Conservation (phyloP, 2,329 filamentous ascomycete species). For the Aspergillus sp. region DNA sequence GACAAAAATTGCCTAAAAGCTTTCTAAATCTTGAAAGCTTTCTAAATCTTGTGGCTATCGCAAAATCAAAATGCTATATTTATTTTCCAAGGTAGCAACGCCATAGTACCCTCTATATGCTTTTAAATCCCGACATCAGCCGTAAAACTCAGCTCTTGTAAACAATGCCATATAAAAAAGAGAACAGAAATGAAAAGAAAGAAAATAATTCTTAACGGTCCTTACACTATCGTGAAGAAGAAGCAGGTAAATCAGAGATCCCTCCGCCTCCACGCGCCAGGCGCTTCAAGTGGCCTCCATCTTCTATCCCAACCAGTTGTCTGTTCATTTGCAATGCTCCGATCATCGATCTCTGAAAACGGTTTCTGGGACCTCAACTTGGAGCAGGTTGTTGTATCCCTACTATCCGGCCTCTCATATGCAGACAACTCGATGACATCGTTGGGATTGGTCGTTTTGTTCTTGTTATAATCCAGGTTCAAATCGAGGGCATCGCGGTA, state of each 20-base stretch:
- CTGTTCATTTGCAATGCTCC: constrained; percentile 21
- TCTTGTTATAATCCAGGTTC: constrained; percentile 18
- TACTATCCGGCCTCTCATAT: constrained; percentile 43
- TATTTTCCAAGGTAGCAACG: not conserved
- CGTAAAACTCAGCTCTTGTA: not conserved
- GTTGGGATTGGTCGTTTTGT: constrained; percentile 2
- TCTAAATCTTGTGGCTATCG: not conserved
- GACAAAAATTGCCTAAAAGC: not conserved
- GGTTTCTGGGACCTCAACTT: constrained; percentile 37
- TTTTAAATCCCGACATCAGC: not conserved
- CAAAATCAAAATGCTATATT: not conserved
- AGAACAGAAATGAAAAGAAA: not conserved
- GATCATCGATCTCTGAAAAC: constrained; percentile 22
- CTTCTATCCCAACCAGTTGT: constrained; percentile 40
- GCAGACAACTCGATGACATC: constrained; percentile 40
- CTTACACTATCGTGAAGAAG: not conserved
- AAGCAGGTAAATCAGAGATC: constrained; percentile 1
- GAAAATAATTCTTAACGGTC: not conserved
- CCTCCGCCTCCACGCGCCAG: constrained; percentile 30
- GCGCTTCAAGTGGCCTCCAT: constrained; percentile 33
- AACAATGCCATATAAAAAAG: not conserved
- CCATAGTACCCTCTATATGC: not conserved
- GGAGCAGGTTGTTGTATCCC: constrained; percentile 31
- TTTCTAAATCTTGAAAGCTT: not conserved
- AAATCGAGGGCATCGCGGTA: constrained; percentile 33